Evolutionary conservation across 2,329 filamentous ascomycete genomes (phyloP).

Genomic region (Exophiala aquamarina): DNA sequence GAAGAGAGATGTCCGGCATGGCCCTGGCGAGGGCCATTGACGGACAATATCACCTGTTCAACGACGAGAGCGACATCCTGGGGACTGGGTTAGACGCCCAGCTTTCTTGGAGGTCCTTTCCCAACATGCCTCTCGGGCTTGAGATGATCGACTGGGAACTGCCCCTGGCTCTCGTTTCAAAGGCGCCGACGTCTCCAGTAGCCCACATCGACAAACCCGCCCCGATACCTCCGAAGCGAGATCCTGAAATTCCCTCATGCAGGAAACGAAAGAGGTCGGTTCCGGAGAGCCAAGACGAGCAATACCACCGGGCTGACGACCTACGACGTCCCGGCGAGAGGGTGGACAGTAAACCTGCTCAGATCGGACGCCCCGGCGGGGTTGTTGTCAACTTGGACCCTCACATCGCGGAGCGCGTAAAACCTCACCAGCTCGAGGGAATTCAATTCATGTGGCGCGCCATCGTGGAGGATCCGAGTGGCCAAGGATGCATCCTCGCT

Average conservation of each 20-base stretch:
- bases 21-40: too few species aligned
- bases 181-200: too few species aligned
- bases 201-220: too few species aligned
- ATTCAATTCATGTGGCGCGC: conserved; percentile 89
- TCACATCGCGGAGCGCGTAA: conserved; percentile 65
- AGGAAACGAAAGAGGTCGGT: conserved; percentile 50
- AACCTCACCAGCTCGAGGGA: conserved; percentile 77
- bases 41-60: too few species aligned
- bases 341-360: conserved; percentile 34
- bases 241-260: conserved; percentile 34
- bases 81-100: too few species aligned
- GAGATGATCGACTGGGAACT: too few species aligned
- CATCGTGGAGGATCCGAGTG: conserved; percentile 61
- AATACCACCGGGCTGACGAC: conserved; percentile 58
- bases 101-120: too few species aligned
- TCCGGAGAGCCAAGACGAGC: conserved; percentile 50
- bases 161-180: too few species aligned
- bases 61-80: too few species aligned
- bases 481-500: conserved; percentile 77
- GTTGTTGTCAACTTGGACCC: conserved; percentile 54
- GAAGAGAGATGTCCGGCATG: too few species aligned
- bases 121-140: too few species aligned
- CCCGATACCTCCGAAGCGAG: too few species aligned
- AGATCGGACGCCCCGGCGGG: conserved; percentile 45
- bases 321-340: conserved; percentile 46